phyloP scores from a whole-genome alignment of 352 stramenopile genomes.

The Phytophthora meadii region DNA sequence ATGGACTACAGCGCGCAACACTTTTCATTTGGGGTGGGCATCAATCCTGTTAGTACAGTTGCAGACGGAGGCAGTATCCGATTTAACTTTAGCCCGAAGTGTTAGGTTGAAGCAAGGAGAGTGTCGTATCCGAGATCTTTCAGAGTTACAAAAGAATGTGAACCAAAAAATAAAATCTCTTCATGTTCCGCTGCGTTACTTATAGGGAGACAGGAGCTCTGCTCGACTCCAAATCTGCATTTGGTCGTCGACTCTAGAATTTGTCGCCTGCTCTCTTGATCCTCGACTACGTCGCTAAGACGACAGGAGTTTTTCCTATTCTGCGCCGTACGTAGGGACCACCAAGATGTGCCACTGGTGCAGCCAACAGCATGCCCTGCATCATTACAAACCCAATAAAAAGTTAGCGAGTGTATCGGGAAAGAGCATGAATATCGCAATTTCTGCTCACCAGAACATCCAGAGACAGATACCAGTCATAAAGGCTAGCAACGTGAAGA shows the following conservation, averaged over 20 bases:
- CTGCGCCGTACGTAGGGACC: constrained; percentile 75
- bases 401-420: not conserved
- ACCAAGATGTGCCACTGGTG: constrained; percentile 92
- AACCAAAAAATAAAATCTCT: constrained; percentile 29
- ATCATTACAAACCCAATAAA: constrained; percentile 25
- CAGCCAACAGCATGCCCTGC: constrained; percentile 89
- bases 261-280: constrained; percentile 11
- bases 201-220: constrained; percentile 17
- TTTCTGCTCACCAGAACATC: constrained; percentile 82
- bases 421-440: not conserved
- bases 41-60: constrained; percentile 15
- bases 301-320: constrained; percentile 44
- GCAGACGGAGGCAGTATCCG: constrained; percentile 16
- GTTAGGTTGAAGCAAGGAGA: constrained; percentile 17
- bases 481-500: constrained; percentile 84
- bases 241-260: constrained; percentile 19
- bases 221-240: not conserved
- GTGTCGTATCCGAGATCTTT: constrained; percentile 1
- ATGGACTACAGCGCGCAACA: constrained; percentile 60
- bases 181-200: constrained; percentile 31
- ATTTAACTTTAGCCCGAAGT: constrained; percentile 39
- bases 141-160: not conserved
- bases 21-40: constrained; percentile 70
- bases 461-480: constrained; percentile 88
- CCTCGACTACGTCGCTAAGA: not conserved